Conservation (phyloP, 805 yeast genomes). For the Candida sakaeoensis region DNA sequence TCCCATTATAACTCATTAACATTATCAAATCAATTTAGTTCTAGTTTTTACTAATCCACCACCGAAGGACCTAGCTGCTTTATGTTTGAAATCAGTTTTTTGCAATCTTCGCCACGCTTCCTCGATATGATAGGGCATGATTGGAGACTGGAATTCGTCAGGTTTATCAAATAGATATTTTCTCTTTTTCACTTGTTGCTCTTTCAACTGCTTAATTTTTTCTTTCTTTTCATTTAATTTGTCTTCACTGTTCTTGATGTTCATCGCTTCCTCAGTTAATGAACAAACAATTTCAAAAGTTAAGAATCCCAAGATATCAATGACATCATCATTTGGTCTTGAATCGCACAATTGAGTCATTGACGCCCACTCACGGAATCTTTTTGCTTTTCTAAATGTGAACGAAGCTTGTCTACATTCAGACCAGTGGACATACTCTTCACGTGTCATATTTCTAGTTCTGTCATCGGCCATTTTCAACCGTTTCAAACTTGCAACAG, state of each 20-base stretch:
- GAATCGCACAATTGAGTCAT: slow-evolving; percentile 79
- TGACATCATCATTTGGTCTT: slow-evolving; percentile 92
- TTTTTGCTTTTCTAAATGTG: slow-evolving; percentile 88
- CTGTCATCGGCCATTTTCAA: slow-evolving; percentile 92
- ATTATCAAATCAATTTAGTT: slow-evolving; percentile 45
- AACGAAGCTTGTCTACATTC: slow-evolving; percentile 97
- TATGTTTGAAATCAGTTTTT: slow-evolving; percentile 49
- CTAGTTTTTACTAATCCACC: slow-evolving; percentile 60
- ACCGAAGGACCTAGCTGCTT: slow-evolving; percentile 64
- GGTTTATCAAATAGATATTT: slow-evolving; percentile 82
- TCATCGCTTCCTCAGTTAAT: slow-evolving; percentile 86
- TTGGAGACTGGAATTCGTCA: slow-evolving; percentile 75
- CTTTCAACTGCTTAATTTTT: slow-evolving; percentile 19
- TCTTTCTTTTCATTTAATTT: slow-evolving; percentile 35
- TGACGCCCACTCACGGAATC: slow-evolving; percentile 97
- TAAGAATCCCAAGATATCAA: slow-evolving; percentile 90
- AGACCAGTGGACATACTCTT: slow-evolving; percentile 98
- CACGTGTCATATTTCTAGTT: slow-evolving; percentile 89
- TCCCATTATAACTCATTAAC: neutral
- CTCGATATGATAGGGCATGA: slow-evolving; percentile 73
- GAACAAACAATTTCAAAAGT: slow-evolving; percentile 97
- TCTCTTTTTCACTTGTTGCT: slow-evolving; percentile 30
- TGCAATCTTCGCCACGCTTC: slow-evolving; percentile 89
- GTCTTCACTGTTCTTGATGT: slow-evolving; percentile 69
- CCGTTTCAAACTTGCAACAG: slow-evolving; percentile 80